phyloP scores from a whole-genome alignment of 768 basidiomycete species.

The Lentinula lateritia region DNA sequence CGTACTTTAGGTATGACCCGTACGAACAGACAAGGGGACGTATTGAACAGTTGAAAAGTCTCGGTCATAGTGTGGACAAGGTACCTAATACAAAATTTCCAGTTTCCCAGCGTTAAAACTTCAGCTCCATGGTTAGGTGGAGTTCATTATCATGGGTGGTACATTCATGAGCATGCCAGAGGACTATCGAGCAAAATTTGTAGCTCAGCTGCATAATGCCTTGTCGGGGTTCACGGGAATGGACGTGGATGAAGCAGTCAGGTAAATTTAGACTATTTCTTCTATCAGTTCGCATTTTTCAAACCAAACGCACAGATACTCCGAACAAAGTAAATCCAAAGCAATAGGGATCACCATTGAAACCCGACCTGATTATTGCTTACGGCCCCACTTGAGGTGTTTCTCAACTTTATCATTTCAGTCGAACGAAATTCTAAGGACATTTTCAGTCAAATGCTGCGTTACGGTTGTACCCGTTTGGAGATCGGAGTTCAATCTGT shows the following conservation, averaged over 20 bases:
- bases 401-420: background rate
- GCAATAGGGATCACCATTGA: conserved; percentile 99
- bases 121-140: conserved; percentile 45
- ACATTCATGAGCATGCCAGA: conserved; percentile 99
- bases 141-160: conserved; percentile 96
- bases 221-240: conserved; percentile 90
- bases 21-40: conserved; percentile 96
- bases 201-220: conserved; percentile 96
- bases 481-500: conserved; percentile 99
- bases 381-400: conserved; percentile 90
- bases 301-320: conserved; percentile 53
- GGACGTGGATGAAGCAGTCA: conserved; percentile 94
- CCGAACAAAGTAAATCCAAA: conserved; percentile 96
- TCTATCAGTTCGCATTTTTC: background rate
- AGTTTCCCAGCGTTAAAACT: background rate
- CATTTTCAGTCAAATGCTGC: conserved; percentile 85
- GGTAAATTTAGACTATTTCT: conserved; percentile 31
- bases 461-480: conserved; percentile 96
- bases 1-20: conserved; percentile 59
- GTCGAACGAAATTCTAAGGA: conserved; percentile 2
- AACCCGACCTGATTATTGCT: conserved; percentile 96
- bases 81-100: conserved; percentile 30
- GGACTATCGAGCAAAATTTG: conserved; percentile 88
- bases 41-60: conserved; percentile 89
- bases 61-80: conserved; percentile 99